Conservation (phyloP, 257 asterid genomes). For the Solanum acaule region DNA sequence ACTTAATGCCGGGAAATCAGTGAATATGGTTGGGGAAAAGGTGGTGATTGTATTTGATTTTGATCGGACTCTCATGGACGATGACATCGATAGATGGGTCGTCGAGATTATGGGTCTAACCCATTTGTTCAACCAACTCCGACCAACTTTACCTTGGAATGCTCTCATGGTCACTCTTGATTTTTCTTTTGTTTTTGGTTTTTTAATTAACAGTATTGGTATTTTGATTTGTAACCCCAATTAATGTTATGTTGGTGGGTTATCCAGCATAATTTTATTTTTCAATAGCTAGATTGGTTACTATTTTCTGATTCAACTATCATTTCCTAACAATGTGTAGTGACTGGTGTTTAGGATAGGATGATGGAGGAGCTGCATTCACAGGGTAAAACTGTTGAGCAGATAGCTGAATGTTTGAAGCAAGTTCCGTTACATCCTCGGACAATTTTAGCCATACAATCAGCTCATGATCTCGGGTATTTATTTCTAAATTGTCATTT, state of each 20-base stretch:
- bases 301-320: neutral
- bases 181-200: neutral
- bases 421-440: slow-evolving; percentile 47
- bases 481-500: neutral
- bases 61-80: slow-evolving; percentile 68
- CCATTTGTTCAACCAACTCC: slow-evolving; percentile 51
- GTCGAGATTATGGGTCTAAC: slow-evolving; percentile 49
- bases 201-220: neutral
- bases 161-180: slow-evolving; percentile 55
- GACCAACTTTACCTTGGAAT: slow-evolving; percentile 63
- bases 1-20: neutral
- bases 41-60: slow-evolving; percentile 53
- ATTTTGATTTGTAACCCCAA: neutral
- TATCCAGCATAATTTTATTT: neutral
- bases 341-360: slow-evolving; percentile 37
- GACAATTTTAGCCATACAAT: slow-evolving; percentile 35
- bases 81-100: slow-evolving; percentile 81
- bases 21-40: neutral
- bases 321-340: neutral
- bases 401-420: slow-evolving; percentile 57
- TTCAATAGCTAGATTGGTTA: neutral
- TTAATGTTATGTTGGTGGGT: no score
- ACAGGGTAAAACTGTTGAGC: slow-evolving; percentile 50
- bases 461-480: slow-evolving; percentile 67
- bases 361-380: slow-evolving; percentile 61